These are phyloP conservation scores for Saxophila tyrrhenica DNA, from an alignment of 495 filamentous ascomycete species.

Conservation along the genomic window DNA sequence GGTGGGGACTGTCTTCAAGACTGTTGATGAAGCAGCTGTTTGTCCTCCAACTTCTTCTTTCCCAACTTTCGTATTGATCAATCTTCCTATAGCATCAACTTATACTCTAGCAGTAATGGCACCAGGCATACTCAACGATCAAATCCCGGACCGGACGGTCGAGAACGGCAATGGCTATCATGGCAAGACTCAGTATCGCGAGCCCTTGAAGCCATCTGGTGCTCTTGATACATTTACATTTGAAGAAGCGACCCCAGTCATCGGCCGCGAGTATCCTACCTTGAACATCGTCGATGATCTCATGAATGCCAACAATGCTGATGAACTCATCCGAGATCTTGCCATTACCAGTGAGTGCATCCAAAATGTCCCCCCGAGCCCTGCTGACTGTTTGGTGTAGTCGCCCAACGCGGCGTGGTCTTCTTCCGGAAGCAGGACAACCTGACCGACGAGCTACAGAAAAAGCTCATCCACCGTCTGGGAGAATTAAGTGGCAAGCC, in stretches of 20 bases:
- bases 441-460: slow-evolving; percentile 54
- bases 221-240: slow-evolving; percentile 46
- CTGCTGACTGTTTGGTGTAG: slow-evolving; percentile 39
- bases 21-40: too few relatives aligned
- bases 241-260: slow-evolving; percentile 55
- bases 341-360: slow-evolving; percentile 48
- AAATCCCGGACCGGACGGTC: not conserved
- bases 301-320: slow-evolving; percentile 46
- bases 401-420: slow-evolving; percentile 69
- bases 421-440: slow-evolving; percentile 67
- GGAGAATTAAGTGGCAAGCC: slow-evolving; percentile 49
- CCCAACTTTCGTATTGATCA: too few relatives aligned
- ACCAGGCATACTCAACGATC: slow-evolving; percentile 1
- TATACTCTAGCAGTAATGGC: slow-evolving; percentile 3
- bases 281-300: slow-evolving; percentile 31
- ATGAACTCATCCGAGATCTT: slow-evolving; percentile 55
- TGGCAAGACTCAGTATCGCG: not conserved
- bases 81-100: not conserved
- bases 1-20: too few relatives aligned
- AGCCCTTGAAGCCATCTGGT: slow-evolving; percentile 25
- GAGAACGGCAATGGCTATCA: not conserved
- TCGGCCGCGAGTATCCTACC: slow-evolving; percentile 56
- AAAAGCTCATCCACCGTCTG: slow-evolving; percentile 55
- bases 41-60: too few relatives aligned
- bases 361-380: not conserved